These are phyloP conservation scores for Aspergillus udagawae DNA, from an alignment of 2,329 filamentous ascomycete genomes.

Conservation along the genomic window DNA sequence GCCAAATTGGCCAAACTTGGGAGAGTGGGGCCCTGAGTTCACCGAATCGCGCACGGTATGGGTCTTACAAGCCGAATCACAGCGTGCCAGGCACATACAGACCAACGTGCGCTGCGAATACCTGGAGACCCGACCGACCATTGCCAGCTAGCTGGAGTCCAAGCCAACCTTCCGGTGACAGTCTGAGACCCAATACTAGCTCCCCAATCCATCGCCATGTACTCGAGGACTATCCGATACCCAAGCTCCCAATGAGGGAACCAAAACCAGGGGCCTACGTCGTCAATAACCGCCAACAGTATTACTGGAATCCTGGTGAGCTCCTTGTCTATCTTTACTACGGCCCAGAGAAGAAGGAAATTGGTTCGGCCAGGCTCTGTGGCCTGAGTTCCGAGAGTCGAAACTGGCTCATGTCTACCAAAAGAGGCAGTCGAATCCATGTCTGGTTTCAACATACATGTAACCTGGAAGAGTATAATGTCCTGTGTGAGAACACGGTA, in stretches of 20 bases:
- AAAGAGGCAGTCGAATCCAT: constrained; percentile 13
- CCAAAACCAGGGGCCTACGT: background rate
- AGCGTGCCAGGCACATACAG: background rate
- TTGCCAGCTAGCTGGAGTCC: background rate
- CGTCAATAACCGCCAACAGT: background rate
- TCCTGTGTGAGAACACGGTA: constrained; percentile 24
- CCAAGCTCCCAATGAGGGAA: constrained; percentile 8
- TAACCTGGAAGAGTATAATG: constrained; percentile 23
- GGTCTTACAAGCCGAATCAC: background rate
- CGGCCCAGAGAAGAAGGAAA: constrained; percentile 22
- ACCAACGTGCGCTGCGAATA: background rate
- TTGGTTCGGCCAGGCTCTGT: constrained; percentile 30
- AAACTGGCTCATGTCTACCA: constrained; percentile 17
- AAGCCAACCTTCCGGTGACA: background rate
- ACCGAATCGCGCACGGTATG: background rate
- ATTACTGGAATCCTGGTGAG: constrained; percentile 24
- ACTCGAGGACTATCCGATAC: background rate
- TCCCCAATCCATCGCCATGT: background rate
- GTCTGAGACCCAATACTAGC: background rate
- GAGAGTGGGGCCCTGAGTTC: background rate
- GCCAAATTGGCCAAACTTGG: background rate
- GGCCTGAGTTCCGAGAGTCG: constrained; percentile 15
- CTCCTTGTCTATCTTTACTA: constrained; percentile 27
- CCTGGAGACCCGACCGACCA: background rate
- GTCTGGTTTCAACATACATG: constrained; percentile 34